Evolutionary conservation across 306 rosid species (phyloP).

Genomic region (Corylus avellana): DNA sequence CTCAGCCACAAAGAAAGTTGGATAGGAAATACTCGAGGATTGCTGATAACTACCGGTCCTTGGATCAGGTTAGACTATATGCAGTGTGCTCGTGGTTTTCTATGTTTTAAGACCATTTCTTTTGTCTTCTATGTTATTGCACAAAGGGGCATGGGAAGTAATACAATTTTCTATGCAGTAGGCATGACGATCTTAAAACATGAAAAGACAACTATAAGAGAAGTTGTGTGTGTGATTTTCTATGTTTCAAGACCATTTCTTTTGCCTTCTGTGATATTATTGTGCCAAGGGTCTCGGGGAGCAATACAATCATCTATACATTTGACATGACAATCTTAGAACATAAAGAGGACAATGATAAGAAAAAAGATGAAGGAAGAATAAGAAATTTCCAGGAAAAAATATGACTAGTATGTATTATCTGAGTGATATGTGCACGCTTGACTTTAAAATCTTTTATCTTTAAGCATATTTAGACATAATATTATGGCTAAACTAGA

Average conservation of each 20-base stretch:
- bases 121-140: constrained; percentile 7
- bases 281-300: neutral
- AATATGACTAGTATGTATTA: neutral
- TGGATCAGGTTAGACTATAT: constrained; percentile 68
- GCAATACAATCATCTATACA: neutral
- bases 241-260: constrained; percentile 8
- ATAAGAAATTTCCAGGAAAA: neutral
- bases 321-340: constrained; percentile 19
- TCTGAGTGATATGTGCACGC: neutral
- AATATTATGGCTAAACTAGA: neutral
- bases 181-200: constrained; percentile 8
- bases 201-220: neutral
- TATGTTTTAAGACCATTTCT: constrained; percentile 9
- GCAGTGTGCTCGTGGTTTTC: constrained; percentile 14
- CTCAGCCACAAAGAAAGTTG: constrained; percentile 45
- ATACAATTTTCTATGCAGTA: neutral
- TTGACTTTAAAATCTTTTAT: neutral
- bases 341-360: neutral
- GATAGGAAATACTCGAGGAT: constrained; percentile 73
- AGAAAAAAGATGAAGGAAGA: no score
- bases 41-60: constrained; percentile 72
- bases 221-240: neutral
- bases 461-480: neutral
- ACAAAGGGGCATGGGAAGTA: neutral
- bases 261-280: constrained; percentile 4